phyloP scores from a whole-genome alignment of 1,139 yeast species.

The Protomyces pachydermus region DNA sequence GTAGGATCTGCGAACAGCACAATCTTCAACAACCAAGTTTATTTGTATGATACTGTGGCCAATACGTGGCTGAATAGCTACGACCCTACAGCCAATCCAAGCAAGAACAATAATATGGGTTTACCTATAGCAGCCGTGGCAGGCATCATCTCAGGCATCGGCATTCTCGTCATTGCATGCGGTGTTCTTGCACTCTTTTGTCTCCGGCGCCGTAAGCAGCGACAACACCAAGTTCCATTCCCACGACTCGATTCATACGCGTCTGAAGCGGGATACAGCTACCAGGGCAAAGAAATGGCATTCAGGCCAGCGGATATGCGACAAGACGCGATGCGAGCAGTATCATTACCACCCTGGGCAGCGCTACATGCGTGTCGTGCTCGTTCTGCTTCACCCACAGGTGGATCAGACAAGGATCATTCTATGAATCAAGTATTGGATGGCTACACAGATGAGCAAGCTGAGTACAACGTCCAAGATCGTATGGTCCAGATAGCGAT shows the following conservation, averaged over 20 bases:
- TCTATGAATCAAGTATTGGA: constrained; percentile 7
- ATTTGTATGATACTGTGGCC: constrained; percentile 13
- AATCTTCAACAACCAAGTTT: constrained; percentile 5
- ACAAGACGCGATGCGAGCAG: background rate
- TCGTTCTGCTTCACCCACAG: constrained; percentile 10
- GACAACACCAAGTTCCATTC: background rate
- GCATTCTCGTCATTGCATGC: background rate
- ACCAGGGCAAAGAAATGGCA: background rate
- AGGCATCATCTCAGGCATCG: background rate
- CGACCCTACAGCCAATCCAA: constrained; percentile 4
- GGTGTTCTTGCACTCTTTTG: background rate
- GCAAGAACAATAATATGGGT: background rate
- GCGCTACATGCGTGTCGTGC: constrained; percentile 24
- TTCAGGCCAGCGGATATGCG: background rate
- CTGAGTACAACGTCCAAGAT: constrained; percentile 9
- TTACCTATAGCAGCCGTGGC: constrained; percentile 2
- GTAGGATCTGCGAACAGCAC: constrained; percentile 6
- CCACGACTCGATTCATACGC: constrained; percentile 3
- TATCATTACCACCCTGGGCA: constrained; percentile 21
- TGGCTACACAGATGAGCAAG: background rate
- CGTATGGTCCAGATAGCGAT: constrained; percentile 11
- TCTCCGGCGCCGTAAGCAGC: background rate
- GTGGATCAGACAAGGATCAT: background rate
- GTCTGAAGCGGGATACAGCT: constrained; percentile 3
- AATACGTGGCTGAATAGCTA: constrained; percentile 17